A percentile compares a stretch with the other conserved stretches of the same genome.
Evolutionary conservation across 2,329 filamentous ascomycete species (phyloP).

Genomic region (Colletotrichum lini): DNA sequence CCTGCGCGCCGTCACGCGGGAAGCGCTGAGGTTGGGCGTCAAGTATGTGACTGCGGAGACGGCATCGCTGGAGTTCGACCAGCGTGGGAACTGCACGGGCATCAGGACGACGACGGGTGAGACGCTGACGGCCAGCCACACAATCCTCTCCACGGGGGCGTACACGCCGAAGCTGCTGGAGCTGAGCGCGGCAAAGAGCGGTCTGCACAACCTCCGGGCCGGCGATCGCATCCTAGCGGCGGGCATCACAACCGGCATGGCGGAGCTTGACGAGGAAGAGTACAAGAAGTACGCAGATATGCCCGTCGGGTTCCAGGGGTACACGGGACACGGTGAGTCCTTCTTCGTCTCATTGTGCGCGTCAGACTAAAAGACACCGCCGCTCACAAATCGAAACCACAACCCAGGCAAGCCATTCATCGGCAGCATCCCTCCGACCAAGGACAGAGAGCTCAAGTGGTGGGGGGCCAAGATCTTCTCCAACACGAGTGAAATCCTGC

Average conservation of each 20-base stretch:
- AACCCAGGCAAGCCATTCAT: conserved; percentile 65
- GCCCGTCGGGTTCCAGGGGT: conserved; percentile 63
- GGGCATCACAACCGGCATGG: conserved; percentile 72
- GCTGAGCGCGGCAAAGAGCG: conserved; percentile 63
- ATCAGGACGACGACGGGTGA: conserved; percentile 63
- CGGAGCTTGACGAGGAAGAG: conserved; percentile 64
- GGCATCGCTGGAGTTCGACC: conserved; percentile 58
- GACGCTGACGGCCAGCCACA: conserved; percentile 62
- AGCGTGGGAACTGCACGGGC: conserved; percentile 61
- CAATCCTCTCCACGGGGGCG: conserved; percentile 70
- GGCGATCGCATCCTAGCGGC: conserved; percentile 70
- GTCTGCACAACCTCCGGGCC: conserved; percentile 63
- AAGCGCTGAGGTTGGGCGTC: conserved; percentile 68
- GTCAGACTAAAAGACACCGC: too few relatives aligned
- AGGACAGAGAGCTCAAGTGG: conserved; percentile 68
- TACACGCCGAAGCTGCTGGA: conserved; percentile 71
- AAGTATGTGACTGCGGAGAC: conserved; percentile 71
- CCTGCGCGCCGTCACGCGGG: conserved; percentile 67
- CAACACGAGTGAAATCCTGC: conserved; percentile 66
- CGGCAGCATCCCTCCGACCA: conserved; percentile 70
- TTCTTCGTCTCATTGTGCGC: conserved; percentile 52
- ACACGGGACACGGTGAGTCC: conserved; percentile 51
- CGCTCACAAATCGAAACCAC: conserved; percentile 43
- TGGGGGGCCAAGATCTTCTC: conserved; percentile 74
- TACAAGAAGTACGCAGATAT: conserved; percentile 61